Evolutionary conservation across 768 basidiomycete species (phyloP).

Genomic region (Suillus clintonianus): DNA sequence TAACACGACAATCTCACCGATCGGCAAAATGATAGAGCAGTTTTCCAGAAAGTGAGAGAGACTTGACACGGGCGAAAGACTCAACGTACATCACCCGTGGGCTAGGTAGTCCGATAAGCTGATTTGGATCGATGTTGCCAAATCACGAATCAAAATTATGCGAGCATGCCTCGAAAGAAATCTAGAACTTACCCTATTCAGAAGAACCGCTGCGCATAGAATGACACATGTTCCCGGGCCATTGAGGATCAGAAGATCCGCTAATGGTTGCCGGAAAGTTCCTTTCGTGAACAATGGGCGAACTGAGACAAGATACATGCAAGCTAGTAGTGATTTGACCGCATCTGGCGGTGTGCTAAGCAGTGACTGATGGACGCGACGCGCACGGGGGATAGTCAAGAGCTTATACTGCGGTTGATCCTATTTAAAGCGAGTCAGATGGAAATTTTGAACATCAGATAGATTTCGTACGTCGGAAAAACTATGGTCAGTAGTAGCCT

Average conservation of each 20-base stretch:
- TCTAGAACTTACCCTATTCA: constrained; percentile 62
- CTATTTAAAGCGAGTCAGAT: background rate
- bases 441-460: background rate
- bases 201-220: constrained; percentile 67
- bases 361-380: constrained; percentile 81
- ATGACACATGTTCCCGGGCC: constrained; percentile 94
- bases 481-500: constrained; percentile 3
- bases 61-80: constrained; percentile 85
- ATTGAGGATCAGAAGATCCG: constrained; percentile 85
- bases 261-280: constrained; percentile 38
- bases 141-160: constrained; percentile 4
- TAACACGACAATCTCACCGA: constrained; percentile 64
- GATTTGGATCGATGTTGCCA: constrained; percentile 13
- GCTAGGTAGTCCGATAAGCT: constrained; percentile 76
- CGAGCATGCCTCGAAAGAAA: background rate
- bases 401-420: constrained; percentile 42
- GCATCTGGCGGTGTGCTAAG: constrained; percentile 70
- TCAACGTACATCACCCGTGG: constrained; percentile 87
- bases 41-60: constrained; percentile 82
- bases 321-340: constrained; percentile 56
- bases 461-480: constrained; percentile 13
- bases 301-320: constrained; percentile 63
- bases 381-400: constrained; percentile 80
- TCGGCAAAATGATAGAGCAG: constrained; percentile 83
- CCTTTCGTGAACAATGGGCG: constrained; percentile 41